These are phyloP conservation scores for Taiozyma sp. DNA, from an alignment of 1,139 yeast species.

Conservation along the genomic window DNA sequence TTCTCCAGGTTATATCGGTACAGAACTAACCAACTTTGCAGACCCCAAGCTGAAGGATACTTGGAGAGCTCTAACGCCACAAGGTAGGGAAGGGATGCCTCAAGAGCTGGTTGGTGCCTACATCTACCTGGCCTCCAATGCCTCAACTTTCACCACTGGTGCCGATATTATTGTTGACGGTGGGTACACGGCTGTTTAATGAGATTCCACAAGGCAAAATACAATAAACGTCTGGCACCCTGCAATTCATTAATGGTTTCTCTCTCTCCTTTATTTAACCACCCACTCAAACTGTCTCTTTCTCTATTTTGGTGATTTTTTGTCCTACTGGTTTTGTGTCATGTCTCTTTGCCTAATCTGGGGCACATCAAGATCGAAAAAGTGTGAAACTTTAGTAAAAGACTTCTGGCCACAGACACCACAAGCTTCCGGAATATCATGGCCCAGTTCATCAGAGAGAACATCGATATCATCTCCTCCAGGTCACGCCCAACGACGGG, in stretches of 20 bases:
- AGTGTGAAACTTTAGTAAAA: background rate
- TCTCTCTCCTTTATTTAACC: too few species aligned
- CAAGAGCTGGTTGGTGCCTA: slow-evolving; percentile 86
- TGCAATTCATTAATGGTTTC: too few species aligned
- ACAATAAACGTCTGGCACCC: background rate
- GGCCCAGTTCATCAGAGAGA: slow-evolving; percentile 18
- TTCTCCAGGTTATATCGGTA: slow-evolving; percentile 83
- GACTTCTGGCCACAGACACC: background rate
- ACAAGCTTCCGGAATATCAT: background rate
- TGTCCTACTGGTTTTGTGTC: background rate
- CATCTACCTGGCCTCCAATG: slow-evolving; percentile 82
- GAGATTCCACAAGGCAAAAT: background rate
- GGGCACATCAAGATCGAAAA: background rate
- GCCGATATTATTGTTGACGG: slow-evolving; percentile 82
- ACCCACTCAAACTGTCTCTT: too few species aligned
- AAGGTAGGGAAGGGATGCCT: slow-evolving; percentile 79
- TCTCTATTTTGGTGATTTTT: background rate
- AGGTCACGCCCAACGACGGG: slow-evolving; percentile 1
- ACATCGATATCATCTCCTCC: slow-evolving; percentile 17
- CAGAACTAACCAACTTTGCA: slow-evolving; percentile 63
- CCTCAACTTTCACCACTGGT: slow-evolving; percentile 83
- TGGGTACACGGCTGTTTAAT: slow-evolving; percentile 53
- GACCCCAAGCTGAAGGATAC: slow-evolving; percentile 46
- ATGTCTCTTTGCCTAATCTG: background rate
- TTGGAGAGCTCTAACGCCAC: slow-evolving; percentile 72